Evolutionary conservation across 2,329 filamentous ascomycete species (phyloP), one percentile per base, ranked within the genome.

Genomic region (Cladosporium sp.): DNA sequence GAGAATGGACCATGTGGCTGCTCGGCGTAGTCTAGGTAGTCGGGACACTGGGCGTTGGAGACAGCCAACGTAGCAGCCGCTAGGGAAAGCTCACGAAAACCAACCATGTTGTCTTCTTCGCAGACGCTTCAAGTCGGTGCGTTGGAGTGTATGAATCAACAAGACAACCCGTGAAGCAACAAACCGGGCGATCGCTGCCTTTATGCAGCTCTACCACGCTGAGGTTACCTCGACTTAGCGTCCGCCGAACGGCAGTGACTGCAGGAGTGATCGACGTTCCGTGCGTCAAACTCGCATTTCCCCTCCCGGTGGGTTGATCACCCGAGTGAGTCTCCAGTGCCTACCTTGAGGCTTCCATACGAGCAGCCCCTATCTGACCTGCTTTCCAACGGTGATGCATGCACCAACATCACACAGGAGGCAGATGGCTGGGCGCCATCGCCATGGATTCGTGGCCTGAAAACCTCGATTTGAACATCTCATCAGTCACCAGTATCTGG

Each of bases 1-100:
- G 72, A 75, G 54, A 68, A 68, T 4, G 75, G 75, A 19, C 64
- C 68, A 54, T 77, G 75, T 2, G 66, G 60, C 44, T 68, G 54
- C 16, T 61, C 63, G 1, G 73, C 61, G 52, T 75, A 76, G 45
- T 72, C 66, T 10, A 64, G 59, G 53, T 76, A 77, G 58, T 75
- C 72, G 4, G 73, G 73, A 58, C 72, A 75, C 19, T 53, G 43
- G 10, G 50, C 50, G 18, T 28, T 31, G 37, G 52, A 31, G 28
- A 54, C 7, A 10, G 45, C 52, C 19, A 44, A 31, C 10, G 28
- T 49, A 3, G 49, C 18, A 19, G 40, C 40, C n/a, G 19, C n/a
- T 4, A 19, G 11, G 14, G 40, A n/a, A n/a, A 50, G 48, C 9
- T 37, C 31, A 22, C 32, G 48, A 6, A 11, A 9, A 7, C n/a